Evolutionary conservation across 129 eudicot genomes (phyloP), one percentile per base, ranked within the genome.

Genomic region (Rutidosis leptorrhynchoides): DNA sequence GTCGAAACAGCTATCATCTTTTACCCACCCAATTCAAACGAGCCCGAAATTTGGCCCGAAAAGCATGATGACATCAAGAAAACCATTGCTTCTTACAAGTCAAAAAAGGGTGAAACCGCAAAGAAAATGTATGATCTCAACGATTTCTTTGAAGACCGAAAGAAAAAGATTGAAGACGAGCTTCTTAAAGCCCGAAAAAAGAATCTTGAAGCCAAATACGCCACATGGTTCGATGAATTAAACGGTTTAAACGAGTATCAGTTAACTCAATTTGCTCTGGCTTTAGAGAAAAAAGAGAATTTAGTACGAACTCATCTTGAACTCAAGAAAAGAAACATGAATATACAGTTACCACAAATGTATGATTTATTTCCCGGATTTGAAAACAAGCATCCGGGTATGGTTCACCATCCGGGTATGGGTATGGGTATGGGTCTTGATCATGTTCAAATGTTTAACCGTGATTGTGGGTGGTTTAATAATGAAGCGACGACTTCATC

Each of bases 121-220:
- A 80, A 78, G 37, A 59, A 67, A 52, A 75, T 65, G 1, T 77
- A 66, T 21, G 69, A 48, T 14, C 74, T 84, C 26, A 52, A 70
- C 0, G 86, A 84, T 40, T 80, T 80, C 54, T 80, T 74, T 32
- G 60, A 70, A 9, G 85, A 80, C 28, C 64, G 89, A 6, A 84
- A 78, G 74, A 77, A 71, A 26, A 84, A 71, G 69, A 71, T 84
- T 15, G 85, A 84, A 45, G 89, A 80, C 0, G 89, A 84, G 33
- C 77, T 84, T 3, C 58, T 68, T 4, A 84, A 84, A 42, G 74
- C 78, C 6, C 73, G 80, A 1, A 77, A 64, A 42, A 65, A 61
- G 42, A 80, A 80, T 68, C 65, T 80, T 76, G 89, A 83, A 49
- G 73, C 81, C 19, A 80, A 71, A 32, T 84, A 80, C 72, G 62